Base-by-base conservation (phyloP, 139 green algal genomes). In the Auxenochlorella pyrenoidosa region DNA sequence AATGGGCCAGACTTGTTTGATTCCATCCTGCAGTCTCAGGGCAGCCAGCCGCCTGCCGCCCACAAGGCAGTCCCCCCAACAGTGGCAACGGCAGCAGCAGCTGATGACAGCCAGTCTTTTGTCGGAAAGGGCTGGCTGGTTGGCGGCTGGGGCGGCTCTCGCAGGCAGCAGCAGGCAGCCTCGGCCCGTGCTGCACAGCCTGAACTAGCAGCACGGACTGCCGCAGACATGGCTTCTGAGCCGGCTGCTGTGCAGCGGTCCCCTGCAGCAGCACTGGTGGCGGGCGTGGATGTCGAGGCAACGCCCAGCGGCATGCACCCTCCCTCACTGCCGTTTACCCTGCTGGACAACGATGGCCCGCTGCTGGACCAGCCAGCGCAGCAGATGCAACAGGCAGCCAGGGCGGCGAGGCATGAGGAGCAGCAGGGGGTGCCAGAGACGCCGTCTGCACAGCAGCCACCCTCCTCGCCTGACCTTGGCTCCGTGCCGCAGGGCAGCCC, bases 261-360 rank as follows among this genome's bases (percentile, higher is more conserved):
- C 26, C 73, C 73, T 51, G 73, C 40, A 13, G 24, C 24, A 21
- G 73, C 22, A 34, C 21, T 22, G 22, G 44, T 0, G 30, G 13
- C 43, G 24, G 43, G 26, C 1, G 13, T 32, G 5, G 75, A 59
- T 38, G 30, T 63, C 30, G 75, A 81, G 22, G 75, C 43, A 43
- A 81, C 75, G 15, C 75, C 75, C 43, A 81, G 75, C 30, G 75
- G 75, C 26, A 5, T 81, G 75, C 75, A 81, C 43, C 75, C 75
- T 26, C 43, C 18, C 2, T 30, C 75, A 3, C 12, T 47, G 4
- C n/a, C 73, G 73, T 40, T 58, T 18, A n/a, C 38, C 3, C 36
- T 79, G 22, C 40, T 79, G 21, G 73, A 18, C 3, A 40, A 34
- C 8, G 40, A 51, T 28, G 40, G 43, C 22, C 73, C n/a, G 66